Percentiles rank a stretch among this genome's conserved stretches.
These are phyloP conservation scores for Aspergillus sclerotioniger DNA, from an alignment of 495 filamentous ascomycete genomes.

Conservation along the genomic window DNA sequence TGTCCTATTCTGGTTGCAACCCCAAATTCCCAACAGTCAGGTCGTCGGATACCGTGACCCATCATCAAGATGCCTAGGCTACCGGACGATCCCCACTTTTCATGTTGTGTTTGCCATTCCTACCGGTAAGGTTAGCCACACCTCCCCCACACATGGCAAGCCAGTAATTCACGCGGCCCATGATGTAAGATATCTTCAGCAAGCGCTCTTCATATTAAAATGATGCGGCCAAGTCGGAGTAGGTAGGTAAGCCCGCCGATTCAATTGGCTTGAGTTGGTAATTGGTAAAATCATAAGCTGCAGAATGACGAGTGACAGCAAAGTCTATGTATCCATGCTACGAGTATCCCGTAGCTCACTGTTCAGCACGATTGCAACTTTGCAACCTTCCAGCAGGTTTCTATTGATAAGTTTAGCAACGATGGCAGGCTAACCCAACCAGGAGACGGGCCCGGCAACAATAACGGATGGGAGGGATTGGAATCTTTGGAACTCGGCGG, in stretches of 20 bases:
- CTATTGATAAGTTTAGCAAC: conserved; percentile 7
- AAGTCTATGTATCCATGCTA: too few species aligned
- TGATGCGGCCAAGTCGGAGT: background rate
- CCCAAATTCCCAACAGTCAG: background rate
- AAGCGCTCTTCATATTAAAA: background rate
- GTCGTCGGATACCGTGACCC: background rate
- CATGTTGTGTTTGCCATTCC: background rate
- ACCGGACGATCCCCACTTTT: background rate
- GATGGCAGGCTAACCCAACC: conserved; percentile 14
- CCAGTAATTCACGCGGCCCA: background rate
- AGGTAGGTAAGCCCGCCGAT: background rate
- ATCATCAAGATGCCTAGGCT: background rate
- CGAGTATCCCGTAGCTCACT: too few species aligned
- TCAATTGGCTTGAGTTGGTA: too few species aligned
- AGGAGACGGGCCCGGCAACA: conserved; percentile 11
- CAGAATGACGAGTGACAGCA: too few species aligned
- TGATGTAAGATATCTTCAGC: background rate
- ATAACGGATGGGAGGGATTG: conserved; percentile 12
- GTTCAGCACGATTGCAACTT: too few species aligned
- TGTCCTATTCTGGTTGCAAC: background rate
- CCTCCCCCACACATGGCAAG: background rate
- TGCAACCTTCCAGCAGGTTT: too few species aligned
- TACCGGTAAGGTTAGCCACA: background rate
- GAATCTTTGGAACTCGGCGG: conserved; percentile 22
- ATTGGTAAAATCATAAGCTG: too few species aligned